Base-by-base conservation (phyloP, 1,284 basidiomycete genomes). In the Vanrija sp. region DNA sequence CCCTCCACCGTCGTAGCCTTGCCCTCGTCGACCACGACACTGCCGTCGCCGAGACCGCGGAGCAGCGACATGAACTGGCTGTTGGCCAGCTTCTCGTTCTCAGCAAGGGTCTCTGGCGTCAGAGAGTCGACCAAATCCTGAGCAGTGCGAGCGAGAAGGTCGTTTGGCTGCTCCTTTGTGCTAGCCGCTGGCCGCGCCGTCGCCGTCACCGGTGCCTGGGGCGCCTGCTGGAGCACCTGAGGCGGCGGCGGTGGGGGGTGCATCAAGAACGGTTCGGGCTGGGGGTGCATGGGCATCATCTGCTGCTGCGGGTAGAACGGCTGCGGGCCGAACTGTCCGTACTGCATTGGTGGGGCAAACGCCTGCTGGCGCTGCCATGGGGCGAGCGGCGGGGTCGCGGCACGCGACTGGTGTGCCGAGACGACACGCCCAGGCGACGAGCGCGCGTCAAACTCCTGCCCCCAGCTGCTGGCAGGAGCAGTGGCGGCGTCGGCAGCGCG, bases 51-150 rank as follows among this genome's bases (percentile, higher is more conserved):
- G 43, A 98, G 77, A 65, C 89, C 86, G 51, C 83, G 83, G 87
- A 97, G 93, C 26, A 98, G 81, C 18, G 82, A 82, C 79, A 97
- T 81, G 72, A 98, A 98, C 61, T 85, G 81, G 73, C 91, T 94
- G 49, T 93, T 84, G 71, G 86, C 83, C 71, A 98, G 92, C 74
- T 97, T 97, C 43, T 86, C 84, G 68, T 90, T 93, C 57, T 86
- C 39, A 9, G 61, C 25, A 5, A 65, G 48, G 16, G 51, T 42
- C 19, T 60, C 58, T 18, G 63, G 60, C 65, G 81, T 80, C 43
- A 92, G 81, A 28, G 86, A 82, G 54, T 88, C 82, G 42, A 91
- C 77, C 46, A 92, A 82, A 29, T 83, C 73, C 15, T 82, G 87
- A 3, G 89, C 89, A 2, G 88, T 87, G 26, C 82, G 82, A 5